Base-by-base conservation (phyloP, 2,329 filamentous ascomycete species). In the Fusarium sp. region DNA sequence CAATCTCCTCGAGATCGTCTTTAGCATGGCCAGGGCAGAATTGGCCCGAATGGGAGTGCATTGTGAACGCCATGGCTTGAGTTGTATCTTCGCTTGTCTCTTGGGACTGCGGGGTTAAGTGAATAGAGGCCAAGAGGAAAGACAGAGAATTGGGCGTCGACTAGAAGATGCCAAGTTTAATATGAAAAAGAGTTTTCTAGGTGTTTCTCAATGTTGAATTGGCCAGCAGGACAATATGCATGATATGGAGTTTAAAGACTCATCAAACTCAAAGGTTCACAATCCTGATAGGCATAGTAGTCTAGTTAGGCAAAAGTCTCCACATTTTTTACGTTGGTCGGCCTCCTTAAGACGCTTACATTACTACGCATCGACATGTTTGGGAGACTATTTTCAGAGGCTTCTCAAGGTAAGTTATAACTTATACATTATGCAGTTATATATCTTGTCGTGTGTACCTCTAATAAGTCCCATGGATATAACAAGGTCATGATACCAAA, bases 31-130 rank as follows among this genome's bases (percentile, higher is more conserved):
- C 89, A 11, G 91, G 91, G 83, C 96, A 99, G 84, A 99, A 99
- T 79, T 99, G 93, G 68, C 96, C 96, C 38, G 96, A 98, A 82
- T 99, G 96, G 76, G 94, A 97, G 81, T 99, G 96, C 84, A 98
- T 97, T 6, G 96, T 97, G 83, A 97, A 97, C 3, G 95, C 94
- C 96, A 98, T 98, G 53, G 39, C 26, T 34, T n/a, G 39, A 17
- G 21, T 17, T 24, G 19, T 24, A 13, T 22, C 7, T 15, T 21
- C 40, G 19, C 40, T 24, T 8, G 10, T 39, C 17, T 39, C 38
- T 39, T 19, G n/a, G 17, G 38, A 36, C n/a, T 39, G 40, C 40
- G 42, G 42, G 42, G 42, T 34, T 42, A 43, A 7, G 34, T 40
- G 31, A 26, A 15, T 26, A 43, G 24, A 17, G 21, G 19, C 31